Evolutionary conservation across 176 grass and related monocot species (phyloP).

Genomic region (Saccharum spontaneum): DNA sequence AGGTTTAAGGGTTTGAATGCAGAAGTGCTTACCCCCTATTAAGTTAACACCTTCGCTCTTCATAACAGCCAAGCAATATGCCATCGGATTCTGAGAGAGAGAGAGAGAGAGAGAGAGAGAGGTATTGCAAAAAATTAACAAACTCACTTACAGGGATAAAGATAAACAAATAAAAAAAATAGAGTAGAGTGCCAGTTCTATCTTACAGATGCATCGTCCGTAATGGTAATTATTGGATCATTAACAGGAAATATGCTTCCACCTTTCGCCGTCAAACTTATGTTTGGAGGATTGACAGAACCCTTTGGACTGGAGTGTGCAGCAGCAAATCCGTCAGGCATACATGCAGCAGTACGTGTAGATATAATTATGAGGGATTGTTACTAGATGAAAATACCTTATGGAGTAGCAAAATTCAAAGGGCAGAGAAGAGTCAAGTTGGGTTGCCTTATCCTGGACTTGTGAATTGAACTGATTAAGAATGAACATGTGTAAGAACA

Average conservation of each 20-base stretch:
- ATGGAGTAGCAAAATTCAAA: constrained; percentile 87
- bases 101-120: not conserved
- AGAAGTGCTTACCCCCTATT: constrained; percentile 70
- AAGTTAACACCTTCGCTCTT: constrained; percentile 70
- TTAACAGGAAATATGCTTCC: constrained; percentile 73
- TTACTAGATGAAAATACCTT: constrained; percentile 47
- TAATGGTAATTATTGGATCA: constrained; percentile 46
- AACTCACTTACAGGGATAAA: constrained; percentile 5
- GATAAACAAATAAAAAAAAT: not conserved
- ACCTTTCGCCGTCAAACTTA: constrained; percentile 66
- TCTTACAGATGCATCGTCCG: constrained; percentile 41
- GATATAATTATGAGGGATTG: not conserved
- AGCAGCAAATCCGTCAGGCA: constrained; percentile 32
- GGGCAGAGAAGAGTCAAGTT: constrained; percentile 18
- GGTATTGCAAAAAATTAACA: constrained; percentile 16
- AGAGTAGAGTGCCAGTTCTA: constrained; percentile 11
- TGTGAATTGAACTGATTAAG: constrained; percentile 66
- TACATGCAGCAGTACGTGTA: not conserved
- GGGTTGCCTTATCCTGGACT: constrained; percentile 43
- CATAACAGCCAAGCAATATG: constrained; percentile 85
- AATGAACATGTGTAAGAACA: constrained; percentile 30
- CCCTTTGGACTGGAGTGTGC: constrained; percentile 48
- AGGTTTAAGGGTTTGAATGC: constrained; percentile 3
- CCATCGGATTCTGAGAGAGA: not conserved
- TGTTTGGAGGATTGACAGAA: constrained; percentile 36